A percentile compares a stretch with the other conserved stretches of the same genome.
These are phyloP conservation scores for Gigaspora rosea DNA, from an alignment of 192 early-diverging fungal genomes.

Conservation along the genomic window DNA sequence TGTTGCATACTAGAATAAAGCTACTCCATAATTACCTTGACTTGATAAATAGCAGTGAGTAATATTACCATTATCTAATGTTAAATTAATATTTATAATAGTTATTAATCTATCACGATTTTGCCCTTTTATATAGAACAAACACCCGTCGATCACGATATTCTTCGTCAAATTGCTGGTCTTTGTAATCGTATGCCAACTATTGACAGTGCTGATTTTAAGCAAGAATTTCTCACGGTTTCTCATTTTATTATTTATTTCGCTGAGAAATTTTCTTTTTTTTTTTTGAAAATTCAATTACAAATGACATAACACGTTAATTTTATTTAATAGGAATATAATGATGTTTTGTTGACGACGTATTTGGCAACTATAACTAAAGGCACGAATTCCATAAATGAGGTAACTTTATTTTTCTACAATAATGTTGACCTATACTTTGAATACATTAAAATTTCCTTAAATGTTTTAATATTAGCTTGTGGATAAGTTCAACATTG, in stretches of 20 bases:
- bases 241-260: constrained; percentile 16
- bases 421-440: not conserved
- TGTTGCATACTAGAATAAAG: constrained; percentile 73
- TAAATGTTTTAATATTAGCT: constrained; percentile 19
- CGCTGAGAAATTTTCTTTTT: not conserved
- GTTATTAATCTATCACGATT: not conserved
- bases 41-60: not conserved
- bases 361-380: constrained; percentile 81
- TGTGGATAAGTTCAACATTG: constrained; percentile 31
- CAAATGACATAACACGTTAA: no score
- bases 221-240: constrained; percentile 74
- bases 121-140: constrained; percentile 22
- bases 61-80: no score
- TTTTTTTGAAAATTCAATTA: not conserved
- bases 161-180: constrained; percentile 76
- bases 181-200: constrained; percentile 73
- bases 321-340: constrained; percentile 65
- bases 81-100: no score
- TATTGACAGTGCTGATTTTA: constrained; percentile 64
- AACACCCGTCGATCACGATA: constrained; percentile 65
- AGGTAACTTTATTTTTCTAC: constrained; percentile 57
- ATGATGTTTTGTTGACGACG: constrained; percentile 75
- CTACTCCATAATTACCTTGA: constrained; percentile 70
- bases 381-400: constrained; percentile 64
- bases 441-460: not conserved